These are phyloP conservation scores for Suhomyces chickasaworum DNA, from an alignment of 1,139 yeast genomes.

Conservation along the genomic window DNA sequence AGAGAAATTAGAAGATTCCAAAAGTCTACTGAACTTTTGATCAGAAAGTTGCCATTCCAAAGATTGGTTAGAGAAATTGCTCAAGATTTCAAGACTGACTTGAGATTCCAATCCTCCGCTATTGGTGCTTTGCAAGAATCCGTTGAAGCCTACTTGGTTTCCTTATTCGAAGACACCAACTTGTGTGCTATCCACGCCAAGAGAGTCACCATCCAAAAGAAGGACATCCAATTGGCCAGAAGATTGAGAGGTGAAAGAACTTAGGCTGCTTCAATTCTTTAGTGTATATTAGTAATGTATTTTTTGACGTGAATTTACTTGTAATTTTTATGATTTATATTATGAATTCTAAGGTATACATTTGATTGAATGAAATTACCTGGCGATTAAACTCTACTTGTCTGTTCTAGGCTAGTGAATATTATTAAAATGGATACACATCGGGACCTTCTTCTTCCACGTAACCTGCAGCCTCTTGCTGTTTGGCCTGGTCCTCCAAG, in stretches of 20 bases:
- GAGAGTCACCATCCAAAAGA: conserved; percentile 98
- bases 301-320: conserved; percentile 5
- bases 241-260: conserved; percentile 97
- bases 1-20: conserved; percentile 99
- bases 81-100: conserved; percentile 96
- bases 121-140: conserved; percentile 99
- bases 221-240: conserved; percentile 98
- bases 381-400: too few species aligned
- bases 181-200: conserved; percentile 99
- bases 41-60: conserved; percentile 98
- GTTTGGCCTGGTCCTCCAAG: conserved; percentile 49
- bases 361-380: too few species aligned
- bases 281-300: conserved; percentile 20
- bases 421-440: conserved; percentile 42
- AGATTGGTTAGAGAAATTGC: conserved; percentile 98
- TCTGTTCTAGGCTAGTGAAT: background rate
- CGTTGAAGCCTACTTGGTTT: conserved; percentile 94
- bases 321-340: too few species aligned
- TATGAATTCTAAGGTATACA: too few species aligned
- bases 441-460: conserved; percentile 39
- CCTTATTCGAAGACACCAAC: conserved; percentile 94
- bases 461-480: conserved; percentile 53
- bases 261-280: conserved; percentile 17
- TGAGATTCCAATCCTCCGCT: conserved; percentile 97
- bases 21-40: conserved; percentile 94